Percentiles rank a stretch among this genome's conserved stretches.
phyloP scores from a whole-genome alignment of 2,329 filamentous ascomycete species.

The Verticillium nonalfalfae region DNA sequence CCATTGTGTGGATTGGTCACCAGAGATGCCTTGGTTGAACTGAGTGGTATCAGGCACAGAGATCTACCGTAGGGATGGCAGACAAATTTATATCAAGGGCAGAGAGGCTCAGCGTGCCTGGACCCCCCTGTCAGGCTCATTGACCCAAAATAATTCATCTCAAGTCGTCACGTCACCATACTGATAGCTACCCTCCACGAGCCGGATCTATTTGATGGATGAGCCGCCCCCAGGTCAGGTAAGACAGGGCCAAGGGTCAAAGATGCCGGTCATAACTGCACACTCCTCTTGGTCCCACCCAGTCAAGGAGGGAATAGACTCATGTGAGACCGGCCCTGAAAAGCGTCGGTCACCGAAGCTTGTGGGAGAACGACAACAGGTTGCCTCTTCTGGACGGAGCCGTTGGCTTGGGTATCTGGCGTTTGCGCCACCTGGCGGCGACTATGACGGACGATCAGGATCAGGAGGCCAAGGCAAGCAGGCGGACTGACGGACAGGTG shows the following conservation, averaged over 20 bases:
- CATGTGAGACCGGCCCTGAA: slow-evolving; percentile 27
- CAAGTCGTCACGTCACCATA: neutral
- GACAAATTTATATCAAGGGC: neutral
- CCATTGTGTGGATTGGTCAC: slow-evolving; percentile 29
- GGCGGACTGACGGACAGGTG: neutral
- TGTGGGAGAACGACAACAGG: slow-evolving; percentile 27
- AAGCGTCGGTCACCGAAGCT: slow-evolving; percentile 37
- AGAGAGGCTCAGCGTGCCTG: neutral
- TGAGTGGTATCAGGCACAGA: neutral
- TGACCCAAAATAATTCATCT: neutral
- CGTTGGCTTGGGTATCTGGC: slow-evolving; percentile 11
- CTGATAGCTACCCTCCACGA: neutral
- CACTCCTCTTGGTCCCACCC: slow-evolving; percentile 12
- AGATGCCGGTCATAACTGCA: neutral
- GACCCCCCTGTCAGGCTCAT: neutral
- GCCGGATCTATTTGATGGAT: neutral
- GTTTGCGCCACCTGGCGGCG: slow-evolving; percentile 5
- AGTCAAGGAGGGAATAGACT: slow-evolving; percentile 12
- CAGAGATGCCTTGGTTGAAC: slow-evolving; percentile 11
- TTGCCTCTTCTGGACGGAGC: slow-evolving; percentile 25
- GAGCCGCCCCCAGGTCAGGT: neutral
- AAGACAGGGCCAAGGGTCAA: neutral
- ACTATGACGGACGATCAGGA: neutral
- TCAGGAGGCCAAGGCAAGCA: neutral
- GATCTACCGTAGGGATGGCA: neutral